Evolutionary conservation across 805 yeast species (phyloP).

Genomic region (Starmerella riodocensis): DNA sequence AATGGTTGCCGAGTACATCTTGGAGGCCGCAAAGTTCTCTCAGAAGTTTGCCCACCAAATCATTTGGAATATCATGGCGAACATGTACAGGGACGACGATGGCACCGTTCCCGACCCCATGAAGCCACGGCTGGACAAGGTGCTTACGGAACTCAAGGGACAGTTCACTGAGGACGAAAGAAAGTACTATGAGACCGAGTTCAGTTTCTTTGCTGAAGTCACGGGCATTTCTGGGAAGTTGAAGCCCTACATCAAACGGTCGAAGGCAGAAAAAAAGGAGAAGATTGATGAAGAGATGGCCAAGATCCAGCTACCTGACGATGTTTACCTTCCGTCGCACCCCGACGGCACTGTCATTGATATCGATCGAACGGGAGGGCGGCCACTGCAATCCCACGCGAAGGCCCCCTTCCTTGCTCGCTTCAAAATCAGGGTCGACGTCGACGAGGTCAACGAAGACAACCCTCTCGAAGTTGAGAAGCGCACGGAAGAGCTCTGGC

Average conservation of each 20-base stretch:
- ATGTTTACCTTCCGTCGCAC: constrained; percentile 87
- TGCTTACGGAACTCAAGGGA: constrained; percentile 49
- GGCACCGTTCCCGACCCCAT: constrained; percentile 63
- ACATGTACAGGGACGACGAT: constrained; percentile 81
- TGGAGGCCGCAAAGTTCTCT: constrained; percentile 83
- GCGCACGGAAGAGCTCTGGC: constrained; percentile 54
- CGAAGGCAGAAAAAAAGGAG: constrained; percentile 90
- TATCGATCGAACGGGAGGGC: constrained; percentile 82
- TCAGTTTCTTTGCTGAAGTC: constrained; percentile 77
- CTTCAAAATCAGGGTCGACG: constrained; percentile 57
- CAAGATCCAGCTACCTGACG: constrained; percentile 54
- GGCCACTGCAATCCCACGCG: constrained; percentile 93
- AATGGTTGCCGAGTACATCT: constrained; percentile 72
- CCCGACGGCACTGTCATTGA: constrained; percentile 93
- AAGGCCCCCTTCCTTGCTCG: constrained; percentile 98
- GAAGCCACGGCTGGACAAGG: constrained; percentile 70
- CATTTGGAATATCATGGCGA: constrained; percentile 95
- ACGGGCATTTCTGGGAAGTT: constrained; percentile 89
- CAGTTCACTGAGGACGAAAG: constrained; percentile 50
- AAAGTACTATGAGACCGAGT: constrained; percentile 66
- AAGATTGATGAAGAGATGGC: constrained; percentile 96
- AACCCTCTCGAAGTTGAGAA: constrained; percentile 10
- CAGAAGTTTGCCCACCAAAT: constrained; percentile 94
- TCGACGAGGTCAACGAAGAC: constrained; percentile 21
- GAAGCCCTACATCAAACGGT: constrained; percentile 83